Percentiles rank a stretch among this genome's conserved stretches.
Conservation (phyloP, 768 basidiomycete species). For the Pholiota molesta region DNA sequence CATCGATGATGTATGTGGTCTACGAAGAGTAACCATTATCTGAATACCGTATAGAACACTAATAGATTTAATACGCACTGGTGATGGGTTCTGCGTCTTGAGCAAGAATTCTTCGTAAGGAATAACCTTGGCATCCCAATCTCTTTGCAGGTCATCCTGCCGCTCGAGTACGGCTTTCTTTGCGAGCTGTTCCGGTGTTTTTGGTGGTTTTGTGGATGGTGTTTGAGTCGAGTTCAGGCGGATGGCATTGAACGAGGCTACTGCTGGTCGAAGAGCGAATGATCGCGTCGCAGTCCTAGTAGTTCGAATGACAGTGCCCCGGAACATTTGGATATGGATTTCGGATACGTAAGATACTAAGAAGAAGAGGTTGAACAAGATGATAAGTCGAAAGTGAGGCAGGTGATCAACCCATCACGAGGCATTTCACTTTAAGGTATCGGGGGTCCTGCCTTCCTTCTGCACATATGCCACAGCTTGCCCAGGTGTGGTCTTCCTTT, state of each 20-base stretch:
- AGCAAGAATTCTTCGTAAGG: conserved; percentile 84
- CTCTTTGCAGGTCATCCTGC: conserved; percentile 52
- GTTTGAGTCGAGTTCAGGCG: conserved; percentile 35
- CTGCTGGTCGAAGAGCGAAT: conserved; percentile 11
- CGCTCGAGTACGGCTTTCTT: conserved; percentile 38
- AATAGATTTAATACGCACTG: conserved; percentile 40
- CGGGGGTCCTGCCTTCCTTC: conserved; percentile 19
- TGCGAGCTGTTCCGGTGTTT: conserved; percentile 33
- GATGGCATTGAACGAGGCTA: conserved; percentile 1
- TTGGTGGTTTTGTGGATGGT: conserved; percentile 24
- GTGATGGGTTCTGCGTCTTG: conserved; percentile 73
- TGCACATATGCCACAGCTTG: conserved; percentile 32
- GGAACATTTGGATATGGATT: conserved; percentile 27
- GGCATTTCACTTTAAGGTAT: conserved; percentile 11
- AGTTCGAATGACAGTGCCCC: conserved; percentile 28
- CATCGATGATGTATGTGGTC: conserved; percentile 81
- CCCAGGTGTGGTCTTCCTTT: conserved; percentile 1
- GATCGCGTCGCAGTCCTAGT: conserved; percentile 19
- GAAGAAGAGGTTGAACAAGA: neutral
- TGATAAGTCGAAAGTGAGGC: conserved; percentile 4
- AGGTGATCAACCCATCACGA: conserved; percentile 11
- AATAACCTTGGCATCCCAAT: conserved; percentile 78
- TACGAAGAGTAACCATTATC: conserved; percentile 25
- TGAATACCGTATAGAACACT: neutral
- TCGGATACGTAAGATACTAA: too few species aligned